phyloP scores from a whole-genome alignment of 1,284 basidiomycete genomes.

The Melanopsichium pennsylvanicum region DNA sequence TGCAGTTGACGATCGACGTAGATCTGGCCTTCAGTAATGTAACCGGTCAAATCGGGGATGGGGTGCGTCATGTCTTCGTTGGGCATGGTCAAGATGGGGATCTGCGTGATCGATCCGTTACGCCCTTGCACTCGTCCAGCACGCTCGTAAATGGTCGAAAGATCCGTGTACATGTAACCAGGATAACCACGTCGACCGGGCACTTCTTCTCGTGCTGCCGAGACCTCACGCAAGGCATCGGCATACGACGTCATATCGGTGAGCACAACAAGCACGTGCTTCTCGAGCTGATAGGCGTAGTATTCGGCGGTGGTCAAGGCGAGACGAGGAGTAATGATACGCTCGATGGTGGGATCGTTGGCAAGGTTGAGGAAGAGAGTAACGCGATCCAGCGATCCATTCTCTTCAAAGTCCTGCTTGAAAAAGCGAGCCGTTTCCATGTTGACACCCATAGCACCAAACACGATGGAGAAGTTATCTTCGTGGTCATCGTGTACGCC shows the following conservation, averaged over 20 bases:
- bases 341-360: slow-evolving; percentile 99
- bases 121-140: slow-evolving; percentile 97
- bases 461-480: slow-evolving; percentile 99
- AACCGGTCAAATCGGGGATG: slow-evolving; percentile 97
- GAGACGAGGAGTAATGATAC: slow-evolving; percentile 98
- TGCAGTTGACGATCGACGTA: slow-evolving; percentile 90
- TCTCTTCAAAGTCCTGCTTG: slow-evolving; percentile 99
- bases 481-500: slow-evolving; percentile 98
- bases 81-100: slow-evolving; percentile 99
- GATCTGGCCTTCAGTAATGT: slow-evolving; percentile 98
- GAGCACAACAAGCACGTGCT: slow-evolving; percentile 97
- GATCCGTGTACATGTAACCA: slow-evolving; percentile 78
- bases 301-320: slow-evolving; percentile 99
- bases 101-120: slow-evolving; percentile 99
- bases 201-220: slow-evolving; percentile 98
- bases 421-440: slow-evolving; percentile 99
- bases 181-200: slow-evolving; percentile 99
- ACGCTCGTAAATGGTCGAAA: slow-evolving; percentile 95
- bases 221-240: slow-evolving; percentile 91
- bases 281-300: slow-evolving; percentile 99
- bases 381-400: slow-evolving; percentile 95
- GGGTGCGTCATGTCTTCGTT: slow-evolving; percentile 99
- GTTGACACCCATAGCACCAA: slow-evolving; percentile 99
- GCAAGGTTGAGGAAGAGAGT: slow-evolving; percentile 99
- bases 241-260: slow-evolving; percentile 99